Evolutionary conservation across 352 stramenopile genomes (phyloP), one percentile per base, ranked within the genome.

Genomic region (Phytophthora ramorum): DNA sequence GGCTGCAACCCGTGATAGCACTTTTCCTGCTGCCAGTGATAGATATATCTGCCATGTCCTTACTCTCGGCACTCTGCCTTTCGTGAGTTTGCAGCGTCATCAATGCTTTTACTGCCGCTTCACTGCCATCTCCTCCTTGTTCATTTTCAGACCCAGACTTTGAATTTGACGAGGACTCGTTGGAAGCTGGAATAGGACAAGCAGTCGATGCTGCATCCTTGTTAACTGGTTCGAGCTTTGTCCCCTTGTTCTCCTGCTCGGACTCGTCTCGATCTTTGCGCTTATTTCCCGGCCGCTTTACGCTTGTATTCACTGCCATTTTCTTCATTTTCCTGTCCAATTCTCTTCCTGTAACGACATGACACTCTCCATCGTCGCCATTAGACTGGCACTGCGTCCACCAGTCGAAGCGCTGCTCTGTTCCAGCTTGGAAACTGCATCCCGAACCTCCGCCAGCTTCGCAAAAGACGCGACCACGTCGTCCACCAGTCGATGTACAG

Each of bases 381-480:
- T 7, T 5, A 66, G 13, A 20, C 58, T 48, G n/a, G 43, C 24
- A 17, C 35, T 57, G 45, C 45, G 45, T 12, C 45, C 56, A 16
- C 20, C 34, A 16, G 40, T 34, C n/a, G 58, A 50, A 16, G 12
- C 13, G 37, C 19, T 49, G 16, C 14, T 44, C 4, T 54, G 58
- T 30, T 66, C 40, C 40, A 66, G 40, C 48, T 63, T 38, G 4
- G 52, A 51, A 19, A 68, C 60, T 6, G 60, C 60, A 19, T 51
- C 44, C 16, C 44, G 52, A 16, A 69, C 26, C 45, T 69, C 60
- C 45, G 47, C 26, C 52, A 69, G 45, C 30, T 58, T 63, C 19
- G 19, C 24, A 9, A 69, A 58, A 2, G 60, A 51, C 22, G 48
- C 26, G 8, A 10, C 7, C 34, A 69, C 44, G 3, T 58, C 60